Evolutionary conservation across 169 alveolate genomes (phyloP), one percentile per base, ranked within the genome.

Genomic region (Plasmodium relictum): DNA sequence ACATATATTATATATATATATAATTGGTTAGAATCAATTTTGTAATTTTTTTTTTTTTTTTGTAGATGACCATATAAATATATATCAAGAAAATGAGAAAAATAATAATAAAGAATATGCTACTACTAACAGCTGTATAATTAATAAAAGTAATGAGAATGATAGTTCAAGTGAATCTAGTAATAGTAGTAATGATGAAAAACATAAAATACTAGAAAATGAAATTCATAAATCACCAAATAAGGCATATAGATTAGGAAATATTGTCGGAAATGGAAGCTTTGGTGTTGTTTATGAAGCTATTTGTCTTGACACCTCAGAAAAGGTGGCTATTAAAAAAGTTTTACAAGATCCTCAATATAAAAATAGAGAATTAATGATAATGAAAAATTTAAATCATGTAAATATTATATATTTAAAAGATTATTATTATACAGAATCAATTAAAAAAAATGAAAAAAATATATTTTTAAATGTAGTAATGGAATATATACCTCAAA

Each of bases 251-350:
- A 91, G 76, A 14, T 59, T 96, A 18, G 99, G 98, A 24, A 95
- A 96, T 70, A 96, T 97, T 22, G 92, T 98, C 22, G 99, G 99
- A 3, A 98, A 98, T 66, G 99, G 99, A 9, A 97, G 99, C 6
- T 98, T 98, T 92, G 99, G 99, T 20, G 99, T 98, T 0, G 99
- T 98, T 0, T 97, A 97, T 71, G 98, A 97, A 88, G 99, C 99
- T 6, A 93, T 92, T 37, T 96, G 96, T 16, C 78, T 95, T 31
- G 99, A 98, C 20, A 97, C 99, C 5, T 98, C 99, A 0, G 98
- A 97, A 83, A 93, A 95, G 10, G 99, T 98, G 1, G 99, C 99
- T 8, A 97, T 98, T 37, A 98, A 98, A 90, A 98, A 98, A 85
- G 99, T 98, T 2, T 95, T 97, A 42, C 98, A 98, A 96, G 98